phyloP scores from a whole-genome alignment of 2,329 filamentous ascomycete genomes.

The Aspergillus unguis region DNA sequence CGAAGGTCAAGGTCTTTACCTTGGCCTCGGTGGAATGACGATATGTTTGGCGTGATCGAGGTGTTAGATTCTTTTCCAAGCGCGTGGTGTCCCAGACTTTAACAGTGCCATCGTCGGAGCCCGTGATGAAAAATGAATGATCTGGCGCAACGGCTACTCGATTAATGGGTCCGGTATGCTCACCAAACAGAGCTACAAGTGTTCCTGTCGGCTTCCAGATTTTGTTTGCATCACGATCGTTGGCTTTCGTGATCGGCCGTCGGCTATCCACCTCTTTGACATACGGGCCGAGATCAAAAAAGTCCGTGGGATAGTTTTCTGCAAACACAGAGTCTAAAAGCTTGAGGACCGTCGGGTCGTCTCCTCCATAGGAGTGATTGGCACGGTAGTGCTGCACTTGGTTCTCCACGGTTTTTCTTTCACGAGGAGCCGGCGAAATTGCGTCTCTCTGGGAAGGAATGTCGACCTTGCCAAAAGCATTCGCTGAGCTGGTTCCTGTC shows the following conservation, averaged over 20 bases:
- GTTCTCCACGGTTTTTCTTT: slow-evolving; percentile 24
- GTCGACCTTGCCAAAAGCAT: slow-evolving; percentile 64
- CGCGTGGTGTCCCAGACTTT: slow-evolving; percentile 91
- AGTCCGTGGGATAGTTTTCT: slow-evolving; percentile 59
- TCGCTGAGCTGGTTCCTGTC: slow-evolving; percentile 61
- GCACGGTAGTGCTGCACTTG: slow-evolving; percentile 51
- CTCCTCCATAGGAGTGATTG: slow-evolving; percentile 82
- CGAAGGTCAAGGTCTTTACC: slow-evolving; percentile 80
- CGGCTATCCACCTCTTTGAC: slow-evolving; percentile 64
- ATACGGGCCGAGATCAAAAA: slow-evolving; percentile 70
- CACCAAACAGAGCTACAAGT: slow-evolving; percentile 81
- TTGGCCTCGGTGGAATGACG: slow-evolving; percentile 67
- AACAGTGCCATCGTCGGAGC: slow-evolving; percentile 83
- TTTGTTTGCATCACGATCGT: slow-evolving; percentile 53
- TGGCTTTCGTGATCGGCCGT: slow-evolving; percentile 53
- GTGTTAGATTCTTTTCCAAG: slow-evolving; percentile 85
- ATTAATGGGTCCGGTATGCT: slow-evolving; percentile 80
- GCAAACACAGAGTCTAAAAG: slow-evolving; percentile 81
- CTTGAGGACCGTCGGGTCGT: slow-evolving; percentile 60
- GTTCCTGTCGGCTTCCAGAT: slow-evolving; percentile 81
- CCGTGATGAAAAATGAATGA: slow-evolving; percentile 91
- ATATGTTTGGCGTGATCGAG: slow-evolving; percentile 82
- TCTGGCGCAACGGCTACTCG: slow-evolving; percentile 81
- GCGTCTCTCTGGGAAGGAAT: slow-evolving; percentile 44
- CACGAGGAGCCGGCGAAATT: slow-evolving; percentile 35